phyloP scores from a whole-genome alignment of 2,329 filamentous ascomycete species.

The Alternaria sp. region DNA sequence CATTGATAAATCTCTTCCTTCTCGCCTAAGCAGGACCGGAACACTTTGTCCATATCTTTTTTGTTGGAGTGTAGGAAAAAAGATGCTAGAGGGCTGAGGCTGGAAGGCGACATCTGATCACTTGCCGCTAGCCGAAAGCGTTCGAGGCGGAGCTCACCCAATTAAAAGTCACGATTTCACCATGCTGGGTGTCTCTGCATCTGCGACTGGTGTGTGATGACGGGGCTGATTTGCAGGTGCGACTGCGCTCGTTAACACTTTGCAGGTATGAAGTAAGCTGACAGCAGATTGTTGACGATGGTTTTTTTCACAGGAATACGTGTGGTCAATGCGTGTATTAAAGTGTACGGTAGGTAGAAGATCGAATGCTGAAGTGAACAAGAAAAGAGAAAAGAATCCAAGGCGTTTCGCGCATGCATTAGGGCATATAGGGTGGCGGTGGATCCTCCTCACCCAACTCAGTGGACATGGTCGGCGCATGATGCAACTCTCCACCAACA shows the following conservation, averaged over 20 bases:
- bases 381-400: neutral
- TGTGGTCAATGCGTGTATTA: neutral
- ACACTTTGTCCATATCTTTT: too few species aligned
- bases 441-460: slow-evolving; percentile 35
- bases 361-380: neutral
- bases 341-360: neutral
- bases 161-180: neutral
- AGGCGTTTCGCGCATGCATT: neutral
- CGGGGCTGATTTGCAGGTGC: neutral
- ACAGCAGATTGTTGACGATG: neutral
- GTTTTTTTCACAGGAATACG: neutral
- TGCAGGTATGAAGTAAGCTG: neutral
- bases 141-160: neutral
- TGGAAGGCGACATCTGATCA: neutral
- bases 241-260: neutral
- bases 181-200: neutral
- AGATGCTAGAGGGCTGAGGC: neutral
- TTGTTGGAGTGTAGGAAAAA: too few species aligned
- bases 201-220: neutral
- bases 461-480: slow-evolving; percentile 34
- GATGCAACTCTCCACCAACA: slow-evolving; percentile 5
- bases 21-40: too few species aligned
- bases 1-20: too few species aligned
- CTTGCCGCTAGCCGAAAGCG: neutral
- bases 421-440: slow-evolving; percentile 29